These are phyloP conservation scores for Byssothecium circinans DNA, from an alignment of 2,329 filamentous ascomycete species.

Conservation along the genomic window DNA sequence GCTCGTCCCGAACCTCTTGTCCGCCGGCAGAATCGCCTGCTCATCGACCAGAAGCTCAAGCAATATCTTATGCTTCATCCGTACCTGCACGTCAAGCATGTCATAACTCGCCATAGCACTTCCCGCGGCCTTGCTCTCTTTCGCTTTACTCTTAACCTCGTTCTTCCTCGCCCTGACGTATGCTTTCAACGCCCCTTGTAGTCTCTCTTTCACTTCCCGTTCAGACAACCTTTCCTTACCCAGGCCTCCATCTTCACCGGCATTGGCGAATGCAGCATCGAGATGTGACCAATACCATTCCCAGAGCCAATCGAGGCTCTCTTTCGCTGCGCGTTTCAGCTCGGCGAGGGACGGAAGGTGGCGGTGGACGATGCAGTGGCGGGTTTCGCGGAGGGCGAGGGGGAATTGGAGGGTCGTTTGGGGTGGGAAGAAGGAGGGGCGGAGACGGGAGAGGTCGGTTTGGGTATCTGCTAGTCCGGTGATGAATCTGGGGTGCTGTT, in stretches of 20 bases:
- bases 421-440: slow-evolving; percentile 28
- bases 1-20: slow-evolving; percentile 32
- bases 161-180: slow-evolving; percentile 36
- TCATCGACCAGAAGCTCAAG: slow-evolving; percentile 38
- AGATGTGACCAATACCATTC: slow-evolving; percentile 76
- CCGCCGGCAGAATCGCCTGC: slow-evolving; percentile 41
- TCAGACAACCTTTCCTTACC: slow-evolving; percentile 6
- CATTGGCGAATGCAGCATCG: slow-evolving; percentile 33
- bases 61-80: slow-evolving; percentile 7
- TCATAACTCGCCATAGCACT: slow-evolving; percentile 20
- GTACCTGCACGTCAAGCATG: slow-evolving; percentile 10
- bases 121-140: slow-evolving; percentile 17
- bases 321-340: slow-evolving; percentile 67
- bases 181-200: slow-evolving; percentile 34
- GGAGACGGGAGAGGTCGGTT: slow-evolving; percentile 33
- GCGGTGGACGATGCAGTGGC: slow-evolving; percentile 89
- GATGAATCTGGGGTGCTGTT: slow-evolving; percentile 63
- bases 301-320: slow-evolving; percentile 84
- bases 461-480: slow-evolving; percentile 75
- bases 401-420: slow-evolving; percentile 27
- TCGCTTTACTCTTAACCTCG: slow-evolving; percentile 22
- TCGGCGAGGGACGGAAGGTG: slow-evolving; percentile 76
- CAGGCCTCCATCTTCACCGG: background rate
- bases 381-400: slow-evolving; percentile 83
- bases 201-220: slow-evolving; percentile 19